Percentiles rank a stretch among this genome's conserved stretches.
Conservation (phyloP, 75 land plant species). For the Sequoiadendron giganteum region DNA sequence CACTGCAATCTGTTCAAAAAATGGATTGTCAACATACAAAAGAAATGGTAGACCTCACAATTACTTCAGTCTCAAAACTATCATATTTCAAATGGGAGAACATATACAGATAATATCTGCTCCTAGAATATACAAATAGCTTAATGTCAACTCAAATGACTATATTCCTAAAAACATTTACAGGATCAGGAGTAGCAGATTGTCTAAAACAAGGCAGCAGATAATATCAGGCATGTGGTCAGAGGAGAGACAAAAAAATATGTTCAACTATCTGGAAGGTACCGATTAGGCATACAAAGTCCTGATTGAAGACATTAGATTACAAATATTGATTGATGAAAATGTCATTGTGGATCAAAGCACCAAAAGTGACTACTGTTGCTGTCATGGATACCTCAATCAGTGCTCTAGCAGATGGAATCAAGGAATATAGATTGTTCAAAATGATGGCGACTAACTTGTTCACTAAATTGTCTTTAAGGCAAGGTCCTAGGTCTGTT, state of each 20-base stretch:
- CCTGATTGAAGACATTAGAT: not conserved
- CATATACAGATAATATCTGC: not conserved
- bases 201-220: not conserved
- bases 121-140: not conserved
- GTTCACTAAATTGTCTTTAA: not conserved
- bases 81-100: not conserved
- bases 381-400: not conserved
- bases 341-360: not conserved
- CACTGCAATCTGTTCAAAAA: conserved; percentile 67
- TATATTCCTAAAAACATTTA: not conserved
- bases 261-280: not conserved
- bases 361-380: not conserved
- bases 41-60: not conserved
- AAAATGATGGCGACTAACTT: not conserved
- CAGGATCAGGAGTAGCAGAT: not conserved
- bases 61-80: not conserved
- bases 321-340: not conserved
- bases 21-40: not conserved
- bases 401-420: not conserved
- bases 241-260: not conserved
- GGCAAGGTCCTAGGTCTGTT: not conserved
- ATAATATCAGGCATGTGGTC: not conserved
- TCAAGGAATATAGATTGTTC: not conserved
- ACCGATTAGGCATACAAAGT: not conserved
- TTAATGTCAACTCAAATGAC: not conserved